Evolutionary conservation across 2,329 filamentous ascomycete species (phyloP), one percentile per base, ranked within the genome.

Genomic region (Colletotrichum lupini): DNA sequence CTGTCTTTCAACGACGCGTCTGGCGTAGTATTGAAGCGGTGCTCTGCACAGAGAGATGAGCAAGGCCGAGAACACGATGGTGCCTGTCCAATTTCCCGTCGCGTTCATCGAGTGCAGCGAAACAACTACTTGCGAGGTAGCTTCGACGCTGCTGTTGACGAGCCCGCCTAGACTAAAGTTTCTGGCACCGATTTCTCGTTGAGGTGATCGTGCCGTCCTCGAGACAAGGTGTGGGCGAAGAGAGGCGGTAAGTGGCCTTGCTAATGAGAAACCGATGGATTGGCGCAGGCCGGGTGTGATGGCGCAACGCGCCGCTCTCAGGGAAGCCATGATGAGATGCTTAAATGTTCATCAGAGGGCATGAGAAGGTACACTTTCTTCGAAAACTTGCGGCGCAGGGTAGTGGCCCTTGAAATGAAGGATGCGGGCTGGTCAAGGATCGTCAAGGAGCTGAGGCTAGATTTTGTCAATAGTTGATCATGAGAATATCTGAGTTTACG

Each of bases 131-230:
- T 74, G 74, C 68, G 70, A 60, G 32, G 42, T 32, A 11, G 24
- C 64, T 65, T 60, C 22, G 7, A 78, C 68, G 7, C 76, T 24
- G 32, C 24, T 42, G 28, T 65, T 53, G 52, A 65, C 35, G 16
- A 16, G 72, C 52, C 80, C 75, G 58, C 78, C 76, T 68, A 84
- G 75, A 64, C 84, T 82, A 68, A 86, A 52, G 16, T 63, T 55
- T 37, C 73, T 73, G 16, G 24, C 26, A 56, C 57, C 57, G 2
- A 12, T 16, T 4, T 12, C 37, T 14, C 16, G 37, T 14, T 66
- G 70, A 12, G 35, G 19, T n/a, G 46, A 32, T 24, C 19, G n/a
- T 9, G 32, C 59, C 7, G 26, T 24, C 3, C 14, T 32, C 16
- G 52, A 19, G 19, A n/a, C 24, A 24, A 61, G 35, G 11, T 24